Evolutionary conservation across 169 alveolate genomes (phyloP), one percentile per base, ranked within the genome.

Genomic region (Cyclospora cayetanensis): DNA sequence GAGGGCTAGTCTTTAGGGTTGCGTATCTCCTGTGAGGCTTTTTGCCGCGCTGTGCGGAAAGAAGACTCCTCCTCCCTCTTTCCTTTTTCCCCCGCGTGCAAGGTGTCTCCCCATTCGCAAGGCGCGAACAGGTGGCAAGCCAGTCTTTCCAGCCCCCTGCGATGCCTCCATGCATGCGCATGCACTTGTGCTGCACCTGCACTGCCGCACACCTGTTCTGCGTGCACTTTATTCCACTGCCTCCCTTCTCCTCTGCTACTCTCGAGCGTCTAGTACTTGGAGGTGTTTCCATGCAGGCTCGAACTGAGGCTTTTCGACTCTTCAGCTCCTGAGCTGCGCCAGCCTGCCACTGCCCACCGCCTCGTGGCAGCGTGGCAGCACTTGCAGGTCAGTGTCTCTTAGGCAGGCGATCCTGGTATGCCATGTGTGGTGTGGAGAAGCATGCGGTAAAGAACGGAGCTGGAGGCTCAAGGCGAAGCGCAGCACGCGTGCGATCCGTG

Each of bases 31-130:
- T n/a, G n/a, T n/a, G n/a, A n/a, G n/a, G n/a, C n/a, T n/a, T n/a
- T n/a, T n/a, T n/a, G n/a, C n/a, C n/a, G n/a, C n/a, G n/a, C n/a
- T n/a, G n/a, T n/a, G n/a, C n/a, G n/a, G n/a, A 70, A 68, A 42
- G 53, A 50, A 37, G 39, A 34, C 35, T 53, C 83, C 83, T 70
- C 35, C 35, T 37, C 83, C 83, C 83, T 70, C 11, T 31, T 37
- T 2, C 83, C 55, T 53, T 70, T n/a, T n/a, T n/a, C n/a, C n/a
- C n/a, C n/a, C 20, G 60, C 20, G 25, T 46, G 11, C 20, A 22
- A 46, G 11, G 11, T 46, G n/a, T n/a, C n/a, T n/a, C n/a, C n/a
- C n/a, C n/a, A n/a, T n/a, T n/a, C n/a, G n/a, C n/a, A n/a, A n/a
- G n/a, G n/a, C n/a, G n/a, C n/a, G n/a, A n/a, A 46, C 60, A 1